Percentiles rank a stretch among this genome's conserved stretches.
Evolutionary conservation across 2,329 filamentous ascomycete species (phyloP).

Genomic region (Cladosporium sphaerospermum): DNA sequence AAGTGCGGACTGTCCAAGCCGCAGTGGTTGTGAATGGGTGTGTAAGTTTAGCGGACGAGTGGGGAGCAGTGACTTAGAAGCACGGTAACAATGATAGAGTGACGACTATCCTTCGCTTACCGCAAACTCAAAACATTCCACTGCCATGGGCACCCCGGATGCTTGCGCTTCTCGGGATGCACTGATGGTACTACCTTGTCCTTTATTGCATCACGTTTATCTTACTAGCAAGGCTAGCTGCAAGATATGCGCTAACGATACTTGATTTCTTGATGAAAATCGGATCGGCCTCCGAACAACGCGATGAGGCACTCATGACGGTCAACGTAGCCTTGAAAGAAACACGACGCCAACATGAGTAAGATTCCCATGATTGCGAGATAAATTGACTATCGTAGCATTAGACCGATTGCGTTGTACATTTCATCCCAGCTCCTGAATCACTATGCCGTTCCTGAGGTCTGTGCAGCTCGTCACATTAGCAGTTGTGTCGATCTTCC

Average conservation of each 20-base stretch:
- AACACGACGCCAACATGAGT: not conserved
- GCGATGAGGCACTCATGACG: slow-evolving; percentile 12
- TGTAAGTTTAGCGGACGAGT: not conserved
- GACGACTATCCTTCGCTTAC: not conserved
- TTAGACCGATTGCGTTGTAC: not conserved
- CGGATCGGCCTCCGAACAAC: not conserved
- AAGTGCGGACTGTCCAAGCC: not conserved
- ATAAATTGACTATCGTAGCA: not conserved
- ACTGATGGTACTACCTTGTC: not conserved
- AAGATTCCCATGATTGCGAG: slow-evolving; percentile 9
- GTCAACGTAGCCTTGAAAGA: not conserved
- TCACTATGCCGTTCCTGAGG: not conserved
- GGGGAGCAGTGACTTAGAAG: not conserved
- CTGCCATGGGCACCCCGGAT: not conserved
- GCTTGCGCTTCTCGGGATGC: not conserved
- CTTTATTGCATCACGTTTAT: not conserved
- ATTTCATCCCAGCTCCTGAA: not conserved
- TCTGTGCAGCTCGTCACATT: not conserved
- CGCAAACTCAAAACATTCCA: not conserved
- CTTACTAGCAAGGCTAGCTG: not conserved
- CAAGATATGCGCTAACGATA: not conserved
- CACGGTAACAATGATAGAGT: not conserved
- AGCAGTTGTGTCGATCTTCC: slow-evolving; percentile 11
- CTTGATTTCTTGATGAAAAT: not conserved
- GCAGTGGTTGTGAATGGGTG: not conserved